Percentiles rank a stretch among this genome's conserved stretches.
Evolutionary conservation across 805 yeast genomes (phyloP).

Genomic region (Yarrowia porcina): DNA sequence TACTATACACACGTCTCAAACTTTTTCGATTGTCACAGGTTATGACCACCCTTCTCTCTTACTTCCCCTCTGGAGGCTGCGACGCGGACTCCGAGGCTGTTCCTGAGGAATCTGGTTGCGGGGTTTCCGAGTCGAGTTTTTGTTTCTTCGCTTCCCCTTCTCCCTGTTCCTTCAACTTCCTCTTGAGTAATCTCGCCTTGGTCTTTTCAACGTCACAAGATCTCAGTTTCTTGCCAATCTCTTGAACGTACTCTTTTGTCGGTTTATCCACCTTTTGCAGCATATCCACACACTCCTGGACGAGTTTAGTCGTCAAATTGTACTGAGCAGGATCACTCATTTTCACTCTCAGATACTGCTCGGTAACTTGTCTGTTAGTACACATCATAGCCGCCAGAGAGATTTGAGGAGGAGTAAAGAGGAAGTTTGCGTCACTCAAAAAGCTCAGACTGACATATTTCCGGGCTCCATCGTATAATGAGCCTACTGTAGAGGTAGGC

Average conservation of each 20-base stretch:
- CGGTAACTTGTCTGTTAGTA: constrained; percentile 60
- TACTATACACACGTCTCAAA: no score
- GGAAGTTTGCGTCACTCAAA: constrained; percentile 69
- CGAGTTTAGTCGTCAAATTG: constrained; percentile 28
- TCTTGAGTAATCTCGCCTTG: background rate
- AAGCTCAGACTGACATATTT: constrained; percentile 63
- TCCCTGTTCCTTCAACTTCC: constrained; percentile 13
- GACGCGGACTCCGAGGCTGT: no score
- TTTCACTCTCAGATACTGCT: constrained; percentile 64
- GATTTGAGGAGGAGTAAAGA: constrained; percentile 91
- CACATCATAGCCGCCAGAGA: constrained; percentile 81
- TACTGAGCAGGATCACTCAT: constrained; percentile 40
- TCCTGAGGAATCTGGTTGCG: no score
- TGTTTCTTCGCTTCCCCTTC: background rate
- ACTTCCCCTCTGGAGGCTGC: background rate
- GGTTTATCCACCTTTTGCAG: constrained; percentile 31
- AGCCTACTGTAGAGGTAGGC: constrained; percentile 53
- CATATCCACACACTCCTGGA: constrained; percentile 34
- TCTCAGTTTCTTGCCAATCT: constrained; percentile 39
- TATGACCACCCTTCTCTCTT: no score
- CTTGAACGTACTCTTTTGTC: constrained; percentile 37
- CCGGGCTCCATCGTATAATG: constrained; percentile 67
- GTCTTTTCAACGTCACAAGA: constrained; percentile 27
- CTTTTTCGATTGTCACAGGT: no score
- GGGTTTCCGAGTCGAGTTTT: constrained; percentile 11